Conservation (phyloP, 148 eudicot species). For the Diospyros kaki region DNA sequence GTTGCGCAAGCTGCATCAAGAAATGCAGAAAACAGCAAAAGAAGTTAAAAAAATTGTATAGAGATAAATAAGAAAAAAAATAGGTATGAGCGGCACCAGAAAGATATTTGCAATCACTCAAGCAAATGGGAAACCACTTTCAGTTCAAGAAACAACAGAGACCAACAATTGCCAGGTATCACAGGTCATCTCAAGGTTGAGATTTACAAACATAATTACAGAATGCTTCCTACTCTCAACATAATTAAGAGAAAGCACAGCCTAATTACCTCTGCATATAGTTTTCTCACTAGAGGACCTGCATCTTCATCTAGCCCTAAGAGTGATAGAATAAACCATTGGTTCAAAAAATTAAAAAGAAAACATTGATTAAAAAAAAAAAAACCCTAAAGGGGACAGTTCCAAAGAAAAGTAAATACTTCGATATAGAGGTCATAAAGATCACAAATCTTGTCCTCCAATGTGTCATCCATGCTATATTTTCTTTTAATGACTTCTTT, state of each 20-base stretch:
- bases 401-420: constrained; percentile 25
- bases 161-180: background rate
- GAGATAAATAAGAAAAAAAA: background rate
- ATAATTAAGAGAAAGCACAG: constrained; percentile 5
- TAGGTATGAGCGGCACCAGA: background rate
- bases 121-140: background rate
- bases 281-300: constrained; percentile 70
- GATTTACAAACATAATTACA: background rate
- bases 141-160: background rate
- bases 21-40: background rate
- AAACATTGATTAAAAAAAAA: background rate
- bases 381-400: background rate
- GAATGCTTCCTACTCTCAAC: background rate
- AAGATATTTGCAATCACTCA: background rate
- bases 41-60: background rate
- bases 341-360: constrained; percentile 10
- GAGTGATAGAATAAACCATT: constrained; percentile 9
- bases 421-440: constrained; percentile 79
- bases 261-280: constrained; percentile 65
- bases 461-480: constrained; percentile 50
- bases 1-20: constrained; percentile 72
- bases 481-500: constrained; percentile 42
- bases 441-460: constrained; percentile 84
- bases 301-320: constrained; percentile 81
- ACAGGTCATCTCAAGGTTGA: too few relatives aligned